Conservation (phyloP, 148 eudicot genomes). For the Chenopodium formosanum region DNA sequence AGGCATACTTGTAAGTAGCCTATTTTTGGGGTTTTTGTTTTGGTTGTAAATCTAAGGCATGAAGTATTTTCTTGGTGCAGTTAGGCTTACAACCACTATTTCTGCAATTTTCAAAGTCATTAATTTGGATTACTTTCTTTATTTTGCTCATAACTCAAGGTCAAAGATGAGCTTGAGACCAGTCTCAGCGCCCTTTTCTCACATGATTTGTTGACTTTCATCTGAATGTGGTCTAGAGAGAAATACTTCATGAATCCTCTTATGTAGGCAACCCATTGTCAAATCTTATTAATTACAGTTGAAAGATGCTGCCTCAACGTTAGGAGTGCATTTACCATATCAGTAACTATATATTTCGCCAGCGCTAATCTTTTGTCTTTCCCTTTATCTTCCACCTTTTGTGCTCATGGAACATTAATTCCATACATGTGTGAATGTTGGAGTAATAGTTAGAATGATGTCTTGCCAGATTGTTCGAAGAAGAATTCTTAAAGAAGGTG, state of each 20-base stretch:
- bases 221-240: background rate
- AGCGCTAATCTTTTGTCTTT: background rate
- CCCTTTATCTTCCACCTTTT: background rate
- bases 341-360: background rate
- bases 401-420: background rate
- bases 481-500: constrained; percentile 77
- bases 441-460: constrained; percentile 3
- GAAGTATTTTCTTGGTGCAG: too few species aligned
- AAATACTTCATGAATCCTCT: background rate
- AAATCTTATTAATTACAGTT: background rate
- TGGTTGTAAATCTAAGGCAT: too few species aligned
- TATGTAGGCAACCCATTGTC: background rate
- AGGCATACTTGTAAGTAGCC: background rate
- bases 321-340: background rate
- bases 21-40: too few species aligned
- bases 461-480: constrained; percentile 70
- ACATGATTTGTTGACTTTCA: too few species aligned
- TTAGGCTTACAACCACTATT: too few species aligned
- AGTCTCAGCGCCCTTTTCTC: too few species aligned
- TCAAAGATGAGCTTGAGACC: too few species aligned
- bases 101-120: too few species aligned
- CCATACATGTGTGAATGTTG: background rate
- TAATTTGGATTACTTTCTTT: too few species aligned
- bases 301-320: background rate
- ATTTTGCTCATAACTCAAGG: too few species aligned